A percentile compares a stretch with the other conserved stretches of the same genome.
These are phyloP conservation scores for Leptographium procerum DNA, from an alignment of 2,329 filamentous ascomycete genomes.

Conservation along the genomic window DNA sequence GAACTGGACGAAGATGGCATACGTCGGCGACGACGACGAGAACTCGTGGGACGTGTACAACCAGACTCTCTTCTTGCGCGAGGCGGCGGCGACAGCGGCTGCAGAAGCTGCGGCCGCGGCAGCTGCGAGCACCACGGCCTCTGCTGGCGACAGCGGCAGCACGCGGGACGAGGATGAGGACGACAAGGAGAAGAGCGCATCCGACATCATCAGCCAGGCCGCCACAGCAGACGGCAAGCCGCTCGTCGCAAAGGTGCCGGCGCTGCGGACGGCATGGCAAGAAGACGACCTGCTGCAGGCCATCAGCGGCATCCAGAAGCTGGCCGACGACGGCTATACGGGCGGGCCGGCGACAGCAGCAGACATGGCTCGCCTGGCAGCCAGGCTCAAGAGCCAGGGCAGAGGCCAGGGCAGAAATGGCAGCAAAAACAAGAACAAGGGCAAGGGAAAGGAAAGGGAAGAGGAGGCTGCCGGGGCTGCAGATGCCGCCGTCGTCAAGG, in stretches of 20 bases:
- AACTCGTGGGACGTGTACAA: slow-evolving; percentile 67
- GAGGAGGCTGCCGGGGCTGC: background rate
- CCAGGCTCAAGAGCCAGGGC: background rate
- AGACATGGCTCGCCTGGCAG: background rate
- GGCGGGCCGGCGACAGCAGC: background rate
- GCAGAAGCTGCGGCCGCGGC: slow-evolving; percentile 5
- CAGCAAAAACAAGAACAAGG: background rate
- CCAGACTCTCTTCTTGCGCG: slow-evolving; percentile 52
- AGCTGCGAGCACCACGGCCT: slow-evolving; percentile 11
- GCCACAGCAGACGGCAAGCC: slow-evolving; percentile 6
- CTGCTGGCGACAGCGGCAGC: background rate
- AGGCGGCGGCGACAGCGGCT: slow-evolving; percentile 6
- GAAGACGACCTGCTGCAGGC: slow-evolving; percentile 33
- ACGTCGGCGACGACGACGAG: slow-evolving; percentile 69
- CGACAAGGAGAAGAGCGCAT: slow-evolving; percentile 17
- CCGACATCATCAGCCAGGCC: slow-evolving; percentile 11
- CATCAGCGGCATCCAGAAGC: slow-evolving; percentile 27
- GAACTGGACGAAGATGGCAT: slow-evolving; percentile 67
- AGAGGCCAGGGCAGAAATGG: too few relatives aligned
- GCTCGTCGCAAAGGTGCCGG: slow-evolving; percentile 26
- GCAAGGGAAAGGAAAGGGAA: background rate
- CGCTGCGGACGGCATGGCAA: slow-evolving; percentile 29
- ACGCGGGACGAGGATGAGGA: slow-evolving; percentile 11
- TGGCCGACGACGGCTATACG: background rate
- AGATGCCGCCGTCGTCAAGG: background rate